These are phyloP conservation scores for Sequoia sempervirens DNA, from an alignment of 75 land plant genomes.

Conservation along the genomic window DNA sequence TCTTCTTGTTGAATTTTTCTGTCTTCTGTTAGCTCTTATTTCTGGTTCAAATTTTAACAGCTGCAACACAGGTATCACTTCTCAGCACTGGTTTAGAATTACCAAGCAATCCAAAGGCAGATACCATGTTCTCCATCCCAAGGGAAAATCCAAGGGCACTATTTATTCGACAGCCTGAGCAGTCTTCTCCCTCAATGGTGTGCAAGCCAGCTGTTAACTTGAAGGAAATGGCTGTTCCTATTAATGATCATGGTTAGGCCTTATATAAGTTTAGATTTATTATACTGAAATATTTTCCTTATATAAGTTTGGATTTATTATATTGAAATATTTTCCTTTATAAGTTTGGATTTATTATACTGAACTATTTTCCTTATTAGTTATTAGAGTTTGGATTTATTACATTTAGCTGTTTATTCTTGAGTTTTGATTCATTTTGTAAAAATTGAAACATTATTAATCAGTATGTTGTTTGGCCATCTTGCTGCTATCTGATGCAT, in stretches of 20 bases:
- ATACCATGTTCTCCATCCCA: slow-evolving; percentile 87
- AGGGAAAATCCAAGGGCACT: slow-evolving; percentile 93
- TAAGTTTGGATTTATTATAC: too few species aligned
- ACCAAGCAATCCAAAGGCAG: slow-evolving; percentile 83
- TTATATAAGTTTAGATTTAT: too few species aligned
- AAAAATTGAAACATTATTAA: neutral
- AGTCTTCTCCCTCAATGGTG: slow-evolving; percentile 38
- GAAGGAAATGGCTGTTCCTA: slow-evolving; percentile 38
- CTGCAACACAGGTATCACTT: slow-evolving; percentile 65
- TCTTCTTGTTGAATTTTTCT: too few species aligned
- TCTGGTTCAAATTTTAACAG: neutral
- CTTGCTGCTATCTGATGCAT: neutral
- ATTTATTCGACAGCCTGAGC: slow-evolving; percentile 66
- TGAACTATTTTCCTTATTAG: too few species aligned
- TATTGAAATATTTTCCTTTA: too few species aligned
- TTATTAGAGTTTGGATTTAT: too few species aligned
- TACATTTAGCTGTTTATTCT: neutral
- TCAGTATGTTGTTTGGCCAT: neutral
- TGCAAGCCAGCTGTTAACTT: slow-evolving; percentile 26
- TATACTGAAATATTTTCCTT: too few species aligned
- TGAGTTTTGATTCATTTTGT: neutral
- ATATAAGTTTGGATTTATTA: too few species aligned
- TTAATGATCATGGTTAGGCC: slow-evolving; percentile 39
- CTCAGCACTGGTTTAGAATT: slow-evolving; percentile 81
- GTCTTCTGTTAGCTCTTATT: too few species aligned